Evolutionary conservation across 2,329 filamentous ascomycete genomes (phyloP), one percentile per base, ranked within the genome.

Genomic region (Rhexocercosporidium sp.): DNA sequence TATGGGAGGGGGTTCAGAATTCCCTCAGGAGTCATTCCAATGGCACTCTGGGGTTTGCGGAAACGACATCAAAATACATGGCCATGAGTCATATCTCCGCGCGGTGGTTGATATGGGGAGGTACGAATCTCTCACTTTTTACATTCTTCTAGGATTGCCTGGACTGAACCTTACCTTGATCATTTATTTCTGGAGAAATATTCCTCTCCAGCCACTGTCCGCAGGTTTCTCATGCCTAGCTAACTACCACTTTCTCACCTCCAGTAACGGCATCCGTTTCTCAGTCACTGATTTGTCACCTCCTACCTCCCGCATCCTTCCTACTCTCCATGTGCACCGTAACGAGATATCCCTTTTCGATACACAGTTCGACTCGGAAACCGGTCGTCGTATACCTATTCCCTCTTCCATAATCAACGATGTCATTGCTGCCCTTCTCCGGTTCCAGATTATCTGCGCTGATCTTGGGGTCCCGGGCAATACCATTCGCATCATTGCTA

Each of bases 211-310:
- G 41, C 41, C 41, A 46, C 41, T n/a, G 41, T 46, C 41, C 8
- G 41, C 41, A 46, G 20, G 41, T n/a, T 20, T 46, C 41, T 46
- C 41, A 46, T 46, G 18, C 41, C 41, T 46, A 46, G 41, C 41
- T 46, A 46, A 46, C 41, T 46, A 20, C 41, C 41, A 46, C 41
- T 46, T 46, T 8, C 41, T 14, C 41, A 46, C 41, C 41, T 46
- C 41, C 25, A 86, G 89, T 79, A 92, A 92, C 79, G 90, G 90
- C 68, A 90, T 92, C 69, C 88, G 90, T 46, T 90, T 92, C 79
- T 91, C 89, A 14, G 89, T 92, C 66, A 85, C 88, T 16, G 82
- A 86, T 69, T 80, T 89, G 6, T 80, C 83, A 11, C 83, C 85
- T 12, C 81, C 82, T 4, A 86, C 85, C 22, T 82, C 87, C 11